Evolutionary conservation across 352 stramenopile genomes (phyloP).

Genomic region (Phytophthora sp.): DNA sequence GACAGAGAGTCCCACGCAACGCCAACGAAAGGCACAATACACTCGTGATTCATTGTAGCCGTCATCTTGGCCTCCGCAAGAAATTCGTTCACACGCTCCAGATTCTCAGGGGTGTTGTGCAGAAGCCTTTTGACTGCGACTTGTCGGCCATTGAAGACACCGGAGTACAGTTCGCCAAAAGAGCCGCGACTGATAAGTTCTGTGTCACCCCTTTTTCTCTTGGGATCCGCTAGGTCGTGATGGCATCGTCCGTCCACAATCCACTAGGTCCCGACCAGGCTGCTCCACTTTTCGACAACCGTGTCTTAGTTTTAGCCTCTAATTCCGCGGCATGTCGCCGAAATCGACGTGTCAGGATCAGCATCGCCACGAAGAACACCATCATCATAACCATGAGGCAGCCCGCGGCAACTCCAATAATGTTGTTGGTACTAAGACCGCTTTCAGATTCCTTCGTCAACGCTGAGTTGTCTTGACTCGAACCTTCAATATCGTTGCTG

Average conservation of each 20-base stretch:
- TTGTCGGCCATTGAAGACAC: constrained; percentile 32
- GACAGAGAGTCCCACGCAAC: constrained; percentile 46
- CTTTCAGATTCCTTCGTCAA: too few species aligned
- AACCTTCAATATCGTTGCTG: background rate
- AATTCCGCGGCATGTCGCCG: background rate
- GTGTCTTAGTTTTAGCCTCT: background rate
- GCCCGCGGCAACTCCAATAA: constrained; percentile 3
- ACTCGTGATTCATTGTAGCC: constrained; percentile 29
- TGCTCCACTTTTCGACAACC: background rate
- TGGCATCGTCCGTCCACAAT: constrained; percentile 37
- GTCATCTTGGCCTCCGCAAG: constrained; percentile 42
- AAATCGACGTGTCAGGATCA: background rate
- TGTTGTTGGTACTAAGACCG: background rate
- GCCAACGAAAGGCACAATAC: constrained; percentile 43
- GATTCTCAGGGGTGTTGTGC: constrained; percentile 17
- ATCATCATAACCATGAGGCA: background rate
- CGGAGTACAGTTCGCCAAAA: constrained; percentile 41
- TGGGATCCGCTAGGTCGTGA: constrained; percentile 37
- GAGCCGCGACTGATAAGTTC: constrained; percentile 27
- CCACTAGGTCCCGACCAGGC: background rate
- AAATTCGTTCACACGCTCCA: constrained; percentile 36
- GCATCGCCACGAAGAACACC: background rate
- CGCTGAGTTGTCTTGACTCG: background rate
- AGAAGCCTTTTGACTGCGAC: constrained; percentile 48
- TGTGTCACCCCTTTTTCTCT: constrained; percentile 29